Conservation (phyloP, 108 stramenopile species). For the Stephanodiscus minutulus region DNA sequence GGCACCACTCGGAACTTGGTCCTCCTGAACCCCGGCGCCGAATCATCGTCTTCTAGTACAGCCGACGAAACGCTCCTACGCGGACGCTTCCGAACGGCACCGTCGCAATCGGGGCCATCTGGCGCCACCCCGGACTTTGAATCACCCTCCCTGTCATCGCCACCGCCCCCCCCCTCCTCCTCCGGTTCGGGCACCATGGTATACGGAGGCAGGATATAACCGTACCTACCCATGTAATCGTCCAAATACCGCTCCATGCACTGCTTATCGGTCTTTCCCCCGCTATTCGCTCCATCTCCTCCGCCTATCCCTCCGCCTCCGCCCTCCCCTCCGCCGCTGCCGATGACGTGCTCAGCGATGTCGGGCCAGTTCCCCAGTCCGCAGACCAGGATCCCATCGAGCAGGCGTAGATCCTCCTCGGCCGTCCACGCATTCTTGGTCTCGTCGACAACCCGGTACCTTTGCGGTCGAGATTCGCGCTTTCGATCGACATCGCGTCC, state of each 20-base stretch:
- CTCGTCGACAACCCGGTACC: slow-evolving; percentile 52
- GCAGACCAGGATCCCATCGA: slow-evolving; percentile 79
- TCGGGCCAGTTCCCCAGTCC: slow-evolving; percentile 91
- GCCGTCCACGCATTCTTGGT: slow-evolving; percentile 76
- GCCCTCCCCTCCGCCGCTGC: slow-evolving; percentile 41
- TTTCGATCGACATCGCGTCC: background rate
- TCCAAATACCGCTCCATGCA: slow-evolving; percentile 93
- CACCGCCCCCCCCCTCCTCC: slow-evolving; percentile 13
- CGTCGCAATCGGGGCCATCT: slow-evolving; percentile 11
- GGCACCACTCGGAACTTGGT: slow-evolving; percentile 67
- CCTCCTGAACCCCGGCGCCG: slow-evolving; percentile 61
- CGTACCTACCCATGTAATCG: slow-evolving; percentile 87
- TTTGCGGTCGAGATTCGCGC: slow-evolving; percentile 8
- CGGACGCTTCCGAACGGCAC: slow-evolving; percentile 30
- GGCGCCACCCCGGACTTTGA: background rate
- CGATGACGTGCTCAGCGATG: slow-evolving; percentile 76
- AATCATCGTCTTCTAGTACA: slow-evolving; percentile 21
- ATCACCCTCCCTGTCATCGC: slow-evolving; percentile 9
- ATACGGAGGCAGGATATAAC: slow-evolving; percentile 83
- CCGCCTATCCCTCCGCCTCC: slow-evolving; percentile 27
- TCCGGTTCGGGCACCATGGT: slow-evolving; percentile 54
- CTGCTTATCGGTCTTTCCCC: slow-evolving; percentile 75
- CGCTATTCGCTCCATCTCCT: slow-evolving; percentile 9
- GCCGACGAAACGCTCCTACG: slow-evolving; percentile 21
- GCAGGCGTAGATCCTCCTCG: slow-evolving; percentile 85